Conservation (phyloP, 768 basidiomycete genomes). For the Phanerodontia chrysosporium region DNA sequence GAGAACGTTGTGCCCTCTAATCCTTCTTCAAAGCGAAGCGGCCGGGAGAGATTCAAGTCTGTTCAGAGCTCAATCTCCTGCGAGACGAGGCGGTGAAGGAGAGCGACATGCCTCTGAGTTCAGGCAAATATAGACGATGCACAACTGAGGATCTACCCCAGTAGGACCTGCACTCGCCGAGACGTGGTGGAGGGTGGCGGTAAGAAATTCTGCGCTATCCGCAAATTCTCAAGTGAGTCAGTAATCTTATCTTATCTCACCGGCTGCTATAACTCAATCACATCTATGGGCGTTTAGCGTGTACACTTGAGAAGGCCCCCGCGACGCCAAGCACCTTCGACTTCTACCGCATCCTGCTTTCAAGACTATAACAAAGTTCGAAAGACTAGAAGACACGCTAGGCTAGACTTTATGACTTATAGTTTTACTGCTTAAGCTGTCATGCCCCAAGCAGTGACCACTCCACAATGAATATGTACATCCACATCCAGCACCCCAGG, state of each 20-base stretch:
- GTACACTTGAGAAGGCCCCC: too few species aligned
- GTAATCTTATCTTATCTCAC: neutral
- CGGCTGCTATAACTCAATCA: neutral
- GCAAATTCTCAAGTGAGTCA: neutral
- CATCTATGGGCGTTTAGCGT: neutral
- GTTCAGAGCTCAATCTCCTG: neutral
- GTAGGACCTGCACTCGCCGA: neutral
- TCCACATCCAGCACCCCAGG: too few species aligned
- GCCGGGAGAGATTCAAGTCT: neutral
- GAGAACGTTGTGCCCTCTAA: too few species aligned
- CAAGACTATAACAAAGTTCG: too few species aligned
- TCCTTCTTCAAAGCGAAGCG: neutral
- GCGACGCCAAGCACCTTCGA: too few species aligned
- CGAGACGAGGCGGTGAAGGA: neutral
- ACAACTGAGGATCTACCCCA: neutral
- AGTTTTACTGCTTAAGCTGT: too few species aligned
- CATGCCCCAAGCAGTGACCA: too few species aligned
- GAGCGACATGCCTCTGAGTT: neutral
- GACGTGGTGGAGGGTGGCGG: neutral
- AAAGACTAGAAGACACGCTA: too few species aligned
- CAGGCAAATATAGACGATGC: neutral
- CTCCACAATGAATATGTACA: too few species aligned
- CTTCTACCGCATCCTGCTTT: too few species aligned
- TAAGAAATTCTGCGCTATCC: neutral
- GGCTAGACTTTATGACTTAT: too few species aligned